Evolutionary conservation across 2,329 filamentous ascomycete genomes (phyloP).

Genomic region (Lachnellula subtilissima): DNA sequence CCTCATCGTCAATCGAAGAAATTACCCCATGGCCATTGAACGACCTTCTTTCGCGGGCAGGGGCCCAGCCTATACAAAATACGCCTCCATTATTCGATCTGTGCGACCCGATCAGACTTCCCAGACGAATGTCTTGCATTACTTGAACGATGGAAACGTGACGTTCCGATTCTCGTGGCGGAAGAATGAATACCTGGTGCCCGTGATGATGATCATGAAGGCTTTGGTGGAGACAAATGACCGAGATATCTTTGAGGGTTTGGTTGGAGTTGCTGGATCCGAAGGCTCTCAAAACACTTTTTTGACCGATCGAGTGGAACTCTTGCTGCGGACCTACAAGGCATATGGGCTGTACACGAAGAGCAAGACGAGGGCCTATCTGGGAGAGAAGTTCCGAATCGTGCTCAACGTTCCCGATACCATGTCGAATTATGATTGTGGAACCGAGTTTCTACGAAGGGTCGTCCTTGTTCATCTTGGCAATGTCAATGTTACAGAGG

Average conservation of each 20-base stretch:
- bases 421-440: constrained; percentile 82
- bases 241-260: constrained; percentile 88
- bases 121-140: constrained; percentile 95
- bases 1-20: constrained; percentile 82
- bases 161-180: constrained; percentile 97
- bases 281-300: constrained; percentile 84
- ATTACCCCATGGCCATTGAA: constrained; percentile 92
- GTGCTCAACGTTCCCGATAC: constrained; percentile 80
- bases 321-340: constrained; percentile 90
- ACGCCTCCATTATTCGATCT: constrained; percentile 84
- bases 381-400: constrained; percentile 86
- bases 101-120: constrained; percentile 97
- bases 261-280: constrained; percentile 73
- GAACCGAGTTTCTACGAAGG: constrained; percentile 83
- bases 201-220: constrained; percentile 94
- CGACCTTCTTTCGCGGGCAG: constrained; percentile 85
- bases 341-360: constrained; percentile 78
- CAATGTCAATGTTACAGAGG: constrained; percentile 74
- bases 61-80: constrained; percentile 81
- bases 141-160: constrained; percentile 90
- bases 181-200: constrained; percentile 94
- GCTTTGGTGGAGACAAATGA: constrained; percentile 94
- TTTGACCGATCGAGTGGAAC: constrained; percentile 87
- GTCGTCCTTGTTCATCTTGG: constrained; percentile 91
- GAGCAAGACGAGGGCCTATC: constrained; percentile 74